Percentiles rank a stretch among this genome's conserved stretches.
Conservation (phyloP, 225 moss, liverwort and hornwort genomes). For the Sphagnum contortum region DNA sequence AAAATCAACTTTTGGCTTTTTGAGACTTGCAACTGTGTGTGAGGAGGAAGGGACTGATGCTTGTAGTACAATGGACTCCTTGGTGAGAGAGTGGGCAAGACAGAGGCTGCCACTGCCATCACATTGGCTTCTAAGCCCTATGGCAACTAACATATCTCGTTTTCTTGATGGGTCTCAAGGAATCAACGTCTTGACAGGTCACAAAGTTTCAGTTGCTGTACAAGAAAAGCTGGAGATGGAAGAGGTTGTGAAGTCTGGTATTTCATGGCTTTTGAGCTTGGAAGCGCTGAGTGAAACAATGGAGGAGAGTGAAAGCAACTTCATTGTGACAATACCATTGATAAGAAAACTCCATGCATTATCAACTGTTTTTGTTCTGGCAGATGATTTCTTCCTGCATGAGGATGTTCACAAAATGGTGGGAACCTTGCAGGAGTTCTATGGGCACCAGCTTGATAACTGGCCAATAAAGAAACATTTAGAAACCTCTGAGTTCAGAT, state of each 20-base stretch:
- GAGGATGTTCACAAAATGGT: conserved; percentile 43
- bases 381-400: conserved; percentile 70
- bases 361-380: conserved; percentile 65
- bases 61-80: conserved; percentile 18
- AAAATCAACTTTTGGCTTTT: conserved; percentile 10
- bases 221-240: conserved; percentile 33
- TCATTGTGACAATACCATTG: conserved; percentile 13
- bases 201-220: conserved; percentile 14
- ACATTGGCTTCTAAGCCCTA: conserved; percentile 90
- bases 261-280: conserved; percentile 59
- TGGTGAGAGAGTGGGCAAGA: conserved; percentile 72
- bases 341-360: conserved; percentile 47
- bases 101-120: conserved; percentile 88
- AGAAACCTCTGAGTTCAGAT: no score
- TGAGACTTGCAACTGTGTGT: conserved; percentile 35
- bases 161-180: conserved; percentile 19
- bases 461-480: no score
- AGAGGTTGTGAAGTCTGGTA: conserved; percentile 60
- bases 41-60: conserved; percentile 15
- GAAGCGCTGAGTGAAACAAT: conserved; percentile 33
- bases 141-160: conserved; percentile 50
- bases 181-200: conserved; percentile 12
- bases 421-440: conserved; percentile 55
- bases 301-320: conserved; percentile 6
- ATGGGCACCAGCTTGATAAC: conserved; percentile 40